Evolutionary conservation across 768 basidiomycete genomes (phyloP), one percentile per base, ranked within the genome.

Genomic region (Tricholoma terreum): DNA sequence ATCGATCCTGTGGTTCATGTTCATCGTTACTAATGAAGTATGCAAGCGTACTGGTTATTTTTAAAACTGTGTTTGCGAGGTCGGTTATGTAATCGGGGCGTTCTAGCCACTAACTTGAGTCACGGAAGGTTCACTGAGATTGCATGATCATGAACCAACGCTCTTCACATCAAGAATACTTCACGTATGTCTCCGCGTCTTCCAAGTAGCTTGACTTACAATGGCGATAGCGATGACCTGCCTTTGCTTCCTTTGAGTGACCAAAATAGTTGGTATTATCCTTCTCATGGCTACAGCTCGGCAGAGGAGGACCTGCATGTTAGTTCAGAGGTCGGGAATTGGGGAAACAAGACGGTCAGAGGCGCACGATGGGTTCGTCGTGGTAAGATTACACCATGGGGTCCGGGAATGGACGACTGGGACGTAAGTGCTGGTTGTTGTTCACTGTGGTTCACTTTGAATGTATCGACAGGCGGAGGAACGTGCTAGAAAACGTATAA

Each of bases 331-430:
- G 75, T 78, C 43, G 88, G 92, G 34, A 94, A 94, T 63, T 94
- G 92, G 90, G 92, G 92, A 2, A 82, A 85, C 58, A 94, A 94
- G 73, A 81, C 79, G 9, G 71, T 79, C 57, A 84, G 84, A 67
- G 86, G 85, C n/a, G 84, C 89, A 17, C 79, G 91, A 66, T 94
- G 91, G 91, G 79, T 89, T 50, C 83, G 91, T 15, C 82, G 80
- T 67, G 90, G 92, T 46, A 94, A 94, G 72, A 84, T 92, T 58
- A 82, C 84, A 27, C 77, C 86, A 12, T 94, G 92, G 92, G 90
- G 90, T 27, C 90, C 92, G 19, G 81, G 82, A 49, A 83, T 85
- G 76, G 90, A 90, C 34, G 90, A 93, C 57, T 92, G 89, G 87
- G 90, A 93, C 84, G 92, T 89, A 65, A 60, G 78, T 67, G 14